A percentile compares a stretch with the other conserved stretches of the same genome.
Evolutionary conservation across 352 stramenopile species (phyloP).

Genomic region (Phytopythium mirpurense): DNA sequence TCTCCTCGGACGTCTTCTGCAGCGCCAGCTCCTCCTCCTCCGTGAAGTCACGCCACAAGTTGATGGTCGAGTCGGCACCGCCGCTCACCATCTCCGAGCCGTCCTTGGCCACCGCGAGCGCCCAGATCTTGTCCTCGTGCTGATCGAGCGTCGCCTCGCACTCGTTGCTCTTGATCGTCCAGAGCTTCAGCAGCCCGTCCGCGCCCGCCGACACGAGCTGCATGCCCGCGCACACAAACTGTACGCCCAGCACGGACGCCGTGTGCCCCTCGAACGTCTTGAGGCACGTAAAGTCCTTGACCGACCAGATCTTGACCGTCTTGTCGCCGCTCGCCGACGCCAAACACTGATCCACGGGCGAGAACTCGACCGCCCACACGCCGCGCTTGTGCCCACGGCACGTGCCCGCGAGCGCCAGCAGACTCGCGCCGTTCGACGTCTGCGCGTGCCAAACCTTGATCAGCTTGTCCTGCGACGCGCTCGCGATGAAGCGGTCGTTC

Average conservation of each 20-base stretch:
- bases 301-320: constrained; percentile 97
- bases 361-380: constrained; percentile 97
- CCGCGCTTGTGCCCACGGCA: constrained; percentile 96
- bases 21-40: constrained; percentile 83
- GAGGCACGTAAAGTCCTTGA: constrained; percentile 94
- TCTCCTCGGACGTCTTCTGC: constrained; percentile 83
- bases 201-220: constrained; percentile 95
- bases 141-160: constrained; percentile 96
- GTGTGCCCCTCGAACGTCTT: constrained; percentile 96
- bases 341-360: constrained; percentile 93
- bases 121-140: constrained; percentile 98
- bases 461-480: constrained; percentile 96
- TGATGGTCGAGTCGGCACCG: constrained; percentile 93
- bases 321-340: constrained; percentile 94
- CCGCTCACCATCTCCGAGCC: constrained; percentile 90
- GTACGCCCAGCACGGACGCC: constrained; percentile 82
- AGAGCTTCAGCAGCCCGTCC: constrained; percentile 97
- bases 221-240: constrained; percentile 88
- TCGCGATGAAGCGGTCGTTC: constrained; percentile 97
- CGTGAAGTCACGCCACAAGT: constrained; percentile 94
- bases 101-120: constrained; percentile 87
- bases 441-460: constrained; percentile 95
- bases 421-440: constrained; percentile 35
- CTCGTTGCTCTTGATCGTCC: constrained; percentile 97
- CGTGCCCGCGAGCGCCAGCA: constrained; percentile 88